These are phyloP conservation scores for Asterella californica DNA, from an alignment of 225 moss, liverwort and hornwort species.

Conservation along the genomic window DNA sequence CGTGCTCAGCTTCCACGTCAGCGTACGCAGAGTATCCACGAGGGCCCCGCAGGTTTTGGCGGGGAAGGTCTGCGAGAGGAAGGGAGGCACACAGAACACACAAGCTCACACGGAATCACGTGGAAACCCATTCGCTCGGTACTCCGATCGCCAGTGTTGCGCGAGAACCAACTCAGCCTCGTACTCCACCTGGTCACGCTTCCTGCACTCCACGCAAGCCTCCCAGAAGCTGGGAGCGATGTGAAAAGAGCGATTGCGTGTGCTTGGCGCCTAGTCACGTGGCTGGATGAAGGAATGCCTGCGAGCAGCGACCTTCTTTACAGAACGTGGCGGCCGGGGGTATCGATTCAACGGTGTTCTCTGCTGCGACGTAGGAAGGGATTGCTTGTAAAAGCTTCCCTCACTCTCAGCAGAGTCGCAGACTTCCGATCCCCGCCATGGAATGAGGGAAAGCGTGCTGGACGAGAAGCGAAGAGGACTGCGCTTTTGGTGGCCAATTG, in stretches of 20 bases:
- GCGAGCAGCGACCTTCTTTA: neutral
- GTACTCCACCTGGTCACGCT: neutral
- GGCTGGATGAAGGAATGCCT: neutral
- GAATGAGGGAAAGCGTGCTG: neutral
- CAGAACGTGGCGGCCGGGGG: neutral
- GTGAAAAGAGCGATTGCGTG: slow-evolving; percentile 6
- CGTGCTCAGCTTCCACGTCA: no score
- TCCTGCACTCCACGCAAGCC: slow-evolving; percentile 17
- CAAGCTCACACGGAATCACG: no score
- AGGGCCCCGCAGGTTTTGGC: no score
- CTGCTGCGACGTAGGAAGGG: neutral
- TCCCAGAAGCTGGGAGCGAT: slow-evolving; percentile 9
- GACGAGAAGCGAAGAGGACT: slow-evolving; percentile 3
- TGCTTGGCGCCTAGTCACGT: slow-evolving; percentile 6
- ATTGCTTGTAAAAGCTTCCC: neutral
- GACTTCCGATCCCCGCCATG: neutral
- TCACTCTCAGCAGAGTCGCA: no score
- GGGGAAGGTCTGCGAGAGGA: no score
- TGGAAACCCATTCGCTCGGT: no score
- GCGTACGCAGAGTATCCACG: no score
- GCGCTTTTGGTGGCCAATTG: neutral
- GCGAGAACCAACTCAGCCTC: neutral
- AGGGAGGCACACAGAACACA: no score
- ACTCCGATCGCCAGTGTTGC: neutral
- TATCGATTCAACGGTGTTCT: neutral